Evolutionary conservation across 345 rosid genomes (phyloP).

Genomic region (Trapa bicornis): DNA sequence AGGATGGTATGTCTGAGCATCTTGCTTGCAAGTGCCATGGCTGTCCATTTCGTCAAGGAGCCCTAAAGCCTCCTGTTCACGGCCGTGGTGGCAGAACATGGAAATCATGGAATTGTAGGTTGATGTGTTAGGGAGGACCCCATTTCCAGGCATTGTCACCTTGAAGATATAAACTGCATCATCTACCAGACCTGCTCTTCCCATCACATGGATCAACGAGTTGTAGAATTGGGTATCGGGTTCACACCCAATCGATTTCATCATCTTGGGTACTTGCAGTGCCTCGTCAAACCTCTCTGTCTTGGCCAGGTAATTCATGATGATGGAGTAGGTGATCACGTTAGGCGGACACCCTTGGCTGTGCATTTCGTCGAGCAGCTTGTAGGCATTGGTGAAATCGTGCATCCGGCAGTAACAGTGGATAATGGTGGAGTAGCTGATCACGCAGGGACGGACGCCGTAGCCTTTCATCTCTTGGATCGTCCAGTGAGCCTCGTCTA

Average conservation of each 20-base stretch:
- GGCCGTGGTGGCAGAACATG: conserved; percentile 49
- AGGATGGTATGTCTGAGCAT: conserved; percentile 57
- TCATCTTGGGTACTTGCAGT: conserved; percentile 30
- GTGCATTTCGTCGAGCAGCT: conserved; percentile 58
- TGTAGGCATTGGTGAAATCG: conserved; percentile 40
- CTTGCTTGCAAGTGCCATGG: conserved; percentile 38
- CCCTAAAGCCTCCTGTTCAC: conserved; percentile 31
- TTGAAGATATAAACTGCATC: conserved; percentile 49
- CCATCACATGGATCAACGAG: conserved; percentile 57
- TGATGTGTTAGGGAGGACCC: conserved; percentile 36
- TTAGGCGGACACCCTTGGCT: conserved; percentile 51
- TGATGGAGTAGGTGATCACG: conserved; percentile 55
- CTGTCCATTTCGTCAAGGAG: conserved; percentile 47
- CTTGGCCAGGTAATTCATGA: conserved; percentile 47
- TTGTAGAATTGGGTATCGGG: conserved; percentile 55
- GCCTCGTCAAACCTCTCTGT: conserved; percentile 46
- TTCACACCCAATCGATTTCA: conserved; percentile 39
- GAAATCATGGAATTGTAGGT: conserved; percentile 75
- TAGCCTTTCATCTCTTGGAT: conserved; percentile 83
- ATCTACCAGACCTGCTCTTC: conserved; percentile 37
- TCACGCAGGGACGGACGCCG: conserved; percentile 48
- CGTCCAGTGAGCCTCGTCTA: conserved; percentile 81
- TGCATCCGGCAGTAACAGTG: conserved; percentile 37
- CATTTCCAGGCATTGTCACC: conserved; percentile 41
- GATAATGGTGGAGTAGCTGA: conserved; percentile 63